These are phyloP conservation scores for Phytopythium cucurbitacearum DNA, from an alignment of 352 stramenopile species.

Conservation along the genomic window DNA sequence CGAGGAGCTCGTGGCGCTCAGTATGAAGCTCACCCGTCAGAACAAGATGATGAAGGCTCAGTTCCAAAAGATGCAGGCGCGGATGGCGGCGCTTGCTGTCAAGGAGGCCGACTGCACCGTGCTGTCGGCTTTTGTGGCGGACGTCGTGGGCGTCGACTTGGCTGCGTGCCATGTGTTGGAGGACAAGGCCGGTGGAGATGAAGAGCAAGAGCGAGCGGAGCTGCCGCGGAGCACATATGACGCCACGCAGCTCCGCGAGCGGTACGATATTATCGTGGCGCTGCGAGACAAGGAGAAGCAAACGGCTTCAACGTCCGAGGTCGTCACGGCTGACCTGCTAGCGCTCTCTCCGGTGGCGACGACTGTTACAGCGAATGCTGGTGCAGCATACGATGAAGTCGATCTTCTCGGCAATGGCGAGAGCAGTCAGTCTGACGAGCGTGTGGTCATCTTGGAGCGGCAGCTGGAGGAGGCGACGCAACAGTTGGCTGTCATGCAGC, in stretches of 20 bases:
- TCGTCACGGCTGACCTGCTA: conserved; percentile 36
- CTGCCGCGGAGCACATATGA: conserved; percentile 34
- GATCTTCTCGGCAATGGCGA: conserved; percentile 35
- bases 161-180: conserved; percentile 33
- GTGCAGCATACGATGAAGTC: conserved; percentile 44
- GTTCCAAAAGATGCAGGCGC: conserved; percentile 72
- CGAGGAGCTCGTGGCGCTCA: conserved; percentile 77
- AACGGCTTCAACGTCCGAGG: conserved; percentile 14
- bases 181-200: conserved; percentile 6
- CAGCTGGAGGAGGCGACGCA: conserved; percentile 40
- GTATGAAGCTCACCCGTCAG: conserved; percentile 86
- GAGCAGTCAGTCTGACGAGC: background rate
- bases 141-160: conserved; percentile 72
- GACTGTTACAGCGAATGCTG: conserved; percentile 8
- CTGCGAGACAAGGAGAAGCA: conserved; percentile 35
- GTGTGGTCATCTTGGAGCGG: conserved; percentile 10
- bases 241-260: conserved; percentile 32
- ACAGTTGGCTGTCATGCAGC: conserved; percentile 36
- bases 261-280: conserved; percentile 39
- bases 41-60: conserved; percentile 86
- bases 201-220: conserved; percentile 1
- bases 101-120: conserved; percentile 44
- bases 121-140: conserved; percentile 48
- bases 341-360: conserved; percentile 31
- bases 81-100: conserved; percentile 26